A percentile compares a stretch with the other conserved stretches of the same genome.
phyloP scores from a whole-genome alignment of 208 protist genomes.

The Trypanosoma vivax region DNA sequence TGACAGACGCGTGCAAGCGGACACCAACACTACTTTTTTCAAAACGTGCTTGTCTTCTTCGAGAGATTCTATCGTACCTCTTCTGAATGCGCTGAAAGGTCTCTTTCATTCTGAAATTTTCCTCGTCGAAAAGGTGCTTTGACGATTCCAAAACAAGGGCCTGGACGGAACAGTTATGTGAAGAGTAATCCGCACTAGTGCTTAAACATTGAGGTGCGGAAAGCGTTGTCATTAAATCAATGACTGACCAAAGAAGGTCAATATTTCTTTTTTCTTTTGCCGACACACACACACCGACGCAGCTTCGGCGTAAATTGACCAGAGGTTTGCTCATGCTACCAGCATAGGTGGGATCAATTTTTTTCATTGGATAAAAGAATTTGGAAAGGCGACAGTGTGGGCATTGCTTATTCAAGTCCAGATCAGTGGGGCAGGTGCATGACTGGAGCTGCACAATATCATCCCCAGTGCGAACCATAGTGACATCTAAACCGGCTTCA shows the following conservation, averaged over 20 bases:
- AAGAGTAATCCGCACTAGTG: conserved; percentile 25
- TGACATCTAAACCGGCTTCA: conserved; percentile 62
- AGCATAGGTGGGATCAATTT: conserved; percentile 47
- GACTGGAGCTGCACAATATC: conserved; percentile 26
- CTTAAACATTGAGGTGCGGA: conserved; percentile 48
- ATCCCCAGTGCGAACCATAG: conserved; percentile 32
- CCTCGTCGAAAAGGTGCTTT: conserved; percentile 88
- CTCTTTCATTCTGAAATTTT: conserved; percentile 61
- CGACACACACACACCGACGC: conserved; percentile 76
- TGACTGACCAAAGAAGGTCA: conserved; percentile 54
- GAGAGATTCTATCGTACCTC: conserved; percentile 25
- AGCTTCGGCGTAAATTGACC: conserved; percentile 62
- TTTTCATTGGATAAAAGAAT: conserved; percentile 65
- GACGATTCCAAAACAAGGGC: conserved; percentile 82
- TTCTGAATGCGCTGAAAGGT: conserved; percentile 44
- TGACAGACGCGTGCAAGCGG: conserved; percentile 30
- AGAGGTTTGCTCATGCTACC: conserved; percentile 57
- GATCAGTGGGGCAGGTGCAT: not conserved
- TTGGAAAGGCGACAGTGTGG: conserved; percentile 7
- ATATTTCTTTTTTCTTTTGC: conserved; percentile 46
- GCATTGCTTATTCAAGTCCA: not conserved
- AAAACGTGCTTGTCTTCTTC: conserved; percentile 19
- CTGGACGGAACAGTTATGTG: conserved; percentile 66
- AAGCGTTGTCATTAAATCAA: conserved; percentile 33
- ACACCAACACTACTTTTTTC: conserved; percentile 32